These are phyloP conservation scores for Phytopythium oedochilum DNA, from an alignment of 352 stramenopile genomes.

Conservation along the genomic window DNA sequence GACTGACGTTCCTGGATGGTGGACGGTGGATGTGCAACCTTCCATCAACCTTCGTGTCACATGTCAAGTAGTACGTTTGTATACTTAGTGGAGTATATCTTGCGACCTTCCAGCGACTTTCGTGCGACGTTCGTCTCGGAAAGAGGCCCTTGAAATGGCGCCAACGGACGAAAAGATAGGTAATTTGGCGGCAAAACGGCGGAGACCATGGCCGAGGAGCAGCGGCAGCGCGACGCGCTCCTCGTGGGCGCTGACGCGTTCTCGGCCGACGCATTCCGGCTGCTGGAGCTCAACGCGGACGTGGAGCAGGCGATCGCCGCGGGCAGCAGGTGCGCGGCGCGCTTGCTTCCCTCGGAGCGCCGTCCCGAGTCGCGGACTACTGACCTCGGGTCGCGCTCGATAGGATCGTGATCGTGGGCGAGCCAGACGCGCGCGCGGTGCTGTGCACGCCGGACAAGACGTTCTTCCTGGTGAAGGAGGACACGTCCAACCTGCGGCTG, in stretches of 20 bases:
- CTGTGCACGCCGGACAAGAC: constrained; percentile 67
- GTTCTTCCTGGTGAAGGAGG: constrained; percentile 74
- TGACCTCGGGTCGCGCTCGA: background rate
- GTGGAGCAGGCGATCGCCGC: constrained; percentile 49
- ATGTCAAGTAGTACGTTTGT: no score
- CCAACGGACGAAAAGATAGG: no score
- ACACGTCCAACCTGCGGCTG: constrained; percentile 77
- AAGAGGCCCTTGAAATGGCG: background rate
- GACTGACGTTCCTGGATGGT: no score
- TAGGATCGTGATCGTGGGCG: constrained; percentile 68
- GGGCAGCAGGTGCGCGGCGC: constrained; percentile 31
- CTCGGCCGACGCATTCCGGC: constrained; percentile 42
- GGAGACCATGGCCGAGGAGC: no score
- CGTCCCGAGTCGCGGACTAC: no score
- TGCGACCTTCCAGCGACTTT: background rate
- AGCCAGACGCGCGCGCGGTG: constrained; percentile 46
- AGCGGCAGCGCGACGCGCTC: constrained; percentile 26
- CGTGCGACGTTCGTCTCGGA: background rate
- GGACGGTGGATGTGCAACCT: no score
- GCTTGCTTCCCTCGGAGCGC: no score
- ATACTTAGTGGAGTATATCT: no score
- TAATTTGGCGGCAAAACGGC: no score
- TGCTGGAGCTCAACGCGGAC: constrained; percentile 62
- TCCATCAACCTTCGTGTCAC: no score
- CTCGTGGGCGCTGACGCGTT: constrained; percentile 54